Evolutionary conservation across 192 early-diverging fungal species (phyloP).

Genomic region (Entophlyctis luteolus): DNA sequence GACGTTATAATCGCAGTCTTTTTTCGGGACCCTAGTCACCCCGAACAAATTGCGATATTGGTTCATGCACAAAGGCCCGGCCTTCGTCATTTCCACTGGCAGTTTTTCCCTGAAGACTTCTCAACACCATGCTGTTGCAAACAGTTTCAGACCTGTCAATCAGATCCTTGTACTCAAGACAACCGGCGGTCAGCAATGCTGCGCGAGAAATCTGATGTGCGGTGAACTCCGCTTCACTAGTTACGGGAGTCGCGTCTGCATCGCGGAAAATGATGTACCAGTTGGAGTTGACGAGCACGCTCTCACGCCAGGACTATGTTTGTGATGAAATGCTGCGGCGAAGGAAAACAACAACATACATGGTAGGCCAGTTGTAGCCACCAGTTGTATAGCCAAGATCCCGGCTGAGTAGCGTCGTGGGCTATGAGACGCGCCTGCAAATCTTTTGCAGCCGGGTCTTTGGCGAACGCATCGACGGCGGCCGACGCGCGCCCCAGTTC

Average conservation of each 20-base stretch:
- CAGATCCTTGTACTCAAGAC: conserved; percentile 72
- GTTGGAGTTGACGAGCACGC: conserved; percentile 80
- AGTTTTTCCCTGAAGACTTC: conserved; percentile 38
- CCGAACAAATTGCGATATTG: conserved; percentile 79
- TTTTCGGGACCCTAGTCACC: conserved; percentile 75
- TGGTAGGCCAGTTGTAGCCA: conserved; percentile 92
- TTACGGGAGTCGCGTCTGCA: conserved; percentile 50
- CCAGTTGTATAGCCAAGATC: conserved; percentile 94
- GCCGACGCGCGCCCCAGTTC: conserved; percentile 68
- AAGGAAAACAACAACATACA: conserved; percentile 64
- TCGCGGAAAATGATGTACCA: conserved; percentile 75
- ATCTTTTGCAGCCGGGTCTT: conserved; percentile 71
- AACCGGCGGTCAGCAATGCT: conserved; percentile 61
- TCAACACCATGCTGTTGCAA: background rate
- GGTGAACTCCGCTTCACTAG: conserved; percentile 49
- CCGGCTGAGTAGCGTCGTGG: conserved; percentile 66
- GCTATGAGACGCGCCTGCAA: conserved; percentile 82
- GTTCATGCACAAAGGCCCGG: conserved; percentile 75
- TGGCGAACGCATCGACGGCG: conserved; percentile 72
- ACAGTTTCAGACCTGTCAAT: conserved; percentile 70
- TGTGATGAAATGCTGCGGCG: conserved; percentile 59
- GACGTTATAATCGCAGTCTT: conserved; percentile 66
- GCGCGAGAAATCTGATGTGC: conserved; percentile 78
- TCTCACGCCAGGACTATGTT: conserved; percentile 78
- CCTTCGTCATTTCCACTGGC: conserved; percentile 64